phyloP scores from a whole-genome alignment of 768 basidiomycete species.

The Paxillus ammoniavirescens region DNA sequence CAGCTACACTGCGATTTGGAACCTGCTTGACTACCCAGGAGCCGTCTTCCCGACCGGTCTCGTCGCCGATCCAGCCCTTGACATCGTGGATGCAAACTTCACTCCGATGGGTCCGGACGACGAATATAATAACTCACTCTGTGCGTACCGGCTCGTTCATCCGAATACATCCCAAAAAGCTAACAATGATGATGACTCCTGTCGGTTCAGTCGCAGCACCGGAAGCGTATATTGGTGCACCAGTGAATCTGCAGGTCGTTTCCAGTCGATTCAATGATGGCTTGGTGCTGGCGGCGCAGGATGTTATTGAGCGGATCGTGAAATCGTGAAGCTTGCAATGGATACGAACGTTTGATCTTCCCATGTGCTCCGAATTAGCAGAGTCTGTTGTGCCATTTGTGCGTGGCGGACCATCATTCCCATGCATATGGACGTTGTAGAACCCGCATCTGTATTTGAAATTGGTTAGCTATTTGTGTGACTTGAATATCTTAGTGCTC shows the following conservation, averaged over 20 bases:
- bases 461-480: not conserved
- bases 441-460: not conserved
- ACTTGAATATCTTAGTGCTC: too few species aligned
- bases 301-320: slow-evolving; percentile 23
- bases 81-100: slow-evolving; percentile 11
- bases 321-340: slow-evolving; percentile 17
- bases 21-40: slow-evolving; percentile 44
- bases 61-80: slow-evolving; percentile 23
- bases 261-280: slow-evolving; percentile 27
- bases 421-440: not conserved
- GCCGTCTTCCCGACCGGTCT: slow-evolving; percentile 46
- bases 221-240: slow-evolving; percentile 10
- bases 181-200: not conserved
- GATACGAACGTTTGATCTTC: not conserved
- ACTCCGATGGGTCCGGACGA: slow-evolving; percentile 19
- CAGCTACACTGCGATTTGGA: slow-evolving; percentile 43
- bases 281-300: slow-evolving; percentile 24
- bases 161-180: not conserved
- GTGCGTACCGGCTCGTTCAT: slow-evolving; percentile 7
- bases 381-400: not conserved
- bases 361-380: not conserved
- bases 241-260: slow-evolving; percentile 22
- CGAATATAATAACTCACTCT: slow-evolving; percentile 13
- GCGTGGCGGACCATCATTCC: not conserved
- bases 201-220: slow-evolving; percentile 16